Percentiles rank a stretch among this genome's conserved stretches.
Evolutionary conservation across 2,329 filamentous ascomycete genomes (phyloP).

Genomic region (Endoconidiophora laricicola): DNA sequence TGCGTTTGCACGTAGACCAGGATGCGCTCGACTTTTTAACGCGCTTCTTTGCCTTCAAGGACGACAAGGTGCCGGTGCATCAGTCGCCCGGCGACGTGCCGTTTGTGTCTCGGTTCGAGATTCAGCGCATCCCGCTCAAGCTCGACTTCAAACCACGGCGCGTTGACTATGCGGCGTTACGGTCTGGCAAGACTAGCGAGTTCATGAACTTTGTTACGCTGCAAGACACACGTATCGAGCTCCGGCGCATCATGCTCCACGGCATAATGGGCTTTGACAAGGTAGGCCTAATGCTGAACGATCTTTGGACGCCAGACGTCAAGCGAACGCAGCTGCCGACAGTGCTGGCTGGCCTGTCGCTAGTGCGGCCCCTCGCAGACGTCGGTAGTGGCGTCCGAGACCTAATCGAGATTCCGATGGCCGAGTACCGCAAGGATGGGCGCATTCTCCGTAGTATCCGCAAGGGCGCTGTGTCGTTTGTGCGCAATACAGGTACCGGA

Average conservation of each 20-base stretch:
- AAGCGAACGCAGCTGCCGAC: constrained; percentile 75
- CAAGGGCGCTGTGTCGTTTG: constrained; percentile 80
- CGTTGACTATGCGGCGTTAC: constrained; percentile 85
- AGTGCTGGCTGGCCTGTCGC: constrained; percentile 75
- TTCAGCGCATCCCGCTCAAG: constrained; percentile 67
- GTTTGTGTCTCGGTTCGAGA: constrained; percentile 79
- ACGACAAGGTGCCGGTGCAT: constrained; percentile 43
- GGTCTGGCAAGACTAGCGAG: constrained; percentile 86
- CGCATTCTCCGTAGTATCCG: constrained; percentile 80
- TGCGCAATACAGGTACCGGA: constrained; percentile 82
- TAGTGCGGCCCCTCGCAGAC: constrained; percentile 79
- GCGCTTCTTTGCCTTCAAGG: constrained; percentile 95
- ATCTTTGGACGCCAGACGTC: constrained; percentile 93
- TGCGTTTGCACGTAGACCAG: constrained; percentile 89
- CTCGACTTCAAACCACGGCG: constrained; percentile 94
- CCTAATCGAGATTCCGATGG: constrained; percentile 74
- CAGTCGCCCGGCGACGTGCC: constrained; percentile 53
- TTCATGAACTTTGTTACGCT: constrained; percentile 98
- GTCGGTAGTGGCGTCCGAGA: constrained; percentile 77
- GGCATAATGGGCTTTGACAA: constrained; percentile 82
- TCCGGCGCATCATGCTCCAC: constrained; percentile 83
- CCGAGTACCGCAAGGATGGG: constrained; percentile 87
- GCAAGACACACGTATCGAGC: constrained; percentile 70
- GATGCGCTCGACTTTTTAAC: constrained; percentile 95
- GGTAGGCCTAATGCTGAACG: constrained; percentile 76